Conservation (phyloP, 2,329 filamentous ascomycete species). For the Curvularia eragrostidis region DNA sequence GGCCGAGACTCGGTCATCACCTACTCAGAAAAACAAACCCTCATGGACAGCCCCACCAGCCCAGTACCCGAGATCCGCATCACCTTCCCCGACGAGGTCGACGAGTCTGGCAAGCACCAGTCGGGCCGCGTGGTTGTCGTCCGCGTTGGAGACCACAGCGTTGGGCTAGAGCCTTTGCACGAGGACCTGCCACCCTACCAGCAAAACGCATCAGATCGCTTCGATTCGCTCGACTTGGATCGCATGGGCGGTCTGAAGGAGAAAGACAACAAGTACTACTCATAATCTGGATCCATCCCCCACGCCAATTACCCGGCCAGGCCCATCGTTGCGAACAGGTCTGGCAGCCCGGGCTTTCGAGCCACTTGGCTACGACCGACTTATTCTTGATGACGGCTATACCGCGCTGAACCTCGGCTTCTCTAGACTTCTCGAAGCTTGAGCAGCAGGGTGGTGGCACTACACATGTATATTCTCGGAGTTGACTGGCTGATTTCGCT, state of each 20-base stretch:
- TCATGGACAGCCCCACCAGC: constrained; percentile 78
- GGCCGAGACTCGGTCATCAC: constrained; percentile 74
- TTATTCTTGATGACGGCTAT: constrained; percentile 45
- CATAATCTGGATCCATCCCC: constrained; percentile 22
- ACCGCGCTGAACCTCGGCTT: constrained; percentile 37
- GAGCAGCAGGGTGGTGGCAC: constrained; percentile 22
- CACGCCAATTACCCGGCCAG: constrained; percentile 26
- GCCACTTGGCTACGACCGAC: constrained; percentile 50
- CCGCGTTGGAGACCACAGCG: constrained; percentile 83
- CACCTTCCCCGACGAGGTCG: constrained; percentile 95
- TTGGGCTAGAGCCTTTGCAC: constrained; percentile 84
- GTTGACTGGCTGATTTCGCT: constrained; percentile 32
- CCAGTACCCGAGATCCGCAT: constrained; percentile 95
- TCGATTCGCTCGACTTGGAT: constrained; percentile 94
- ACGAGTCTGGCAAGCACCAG: constrained; percentile 78
- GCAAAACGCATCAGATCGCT: constrained; percentile 77
- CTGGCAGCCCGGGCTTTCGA: constrained; percentile 24
- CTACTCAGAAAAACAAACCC: constrained; percentile 78
- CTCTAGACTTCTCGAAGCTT: constrained; percentile 22
- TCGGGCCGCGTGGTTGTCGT: constrained; percentile 91
- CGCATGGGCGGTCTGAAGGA: constrained; percentile 93
- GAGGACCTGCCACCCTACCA: constrained; percentile 89
- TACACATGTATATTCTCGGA: constrained; percentile 49
- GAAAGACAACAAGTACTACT: constrained; percentile 68
- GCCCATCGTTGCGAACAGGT: constrained; percentile 20